These are phyloP conservation scores for Coemansia sp. DNA, from an alignment of 192 early-diverging fungal genomes.

Conservation along the genomic window DNA sequence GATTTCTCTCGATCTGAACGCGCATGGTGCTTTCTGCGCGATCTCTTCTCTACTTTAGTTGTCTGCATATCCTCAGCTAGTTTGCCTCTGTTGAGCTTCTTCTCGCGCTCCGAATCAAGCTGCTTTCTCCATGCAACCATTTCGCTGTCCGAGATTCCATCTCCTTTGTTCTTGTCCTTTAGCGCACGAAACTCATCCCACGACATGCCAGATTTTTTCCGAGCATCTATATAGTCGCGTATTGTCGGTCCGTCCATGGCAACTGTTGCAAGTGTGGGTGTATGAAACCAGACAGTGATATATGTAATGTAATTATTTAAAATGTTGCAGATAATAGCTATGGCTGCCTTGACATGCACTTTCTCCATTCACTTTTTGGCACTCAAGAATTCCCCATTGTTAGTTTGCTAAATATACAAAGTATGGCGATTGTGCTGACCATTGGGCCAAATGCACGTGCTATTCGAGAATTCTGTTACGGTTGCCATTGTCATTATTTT, in stretches of 20 bases:
- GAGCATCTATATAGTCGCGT: slow-evolving; percentile 50
- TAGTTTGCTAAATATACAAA: neutral
- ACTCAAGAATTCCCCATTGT: neutral
- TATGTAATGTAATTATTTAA: neutral
- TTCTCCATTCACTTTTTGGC: neutral
- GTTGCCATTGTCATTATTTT: neutral
- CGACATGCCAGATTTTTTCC: slow-evolving; percentile 48
- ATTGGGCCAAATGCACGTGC: slow-evolving; percentile 1
- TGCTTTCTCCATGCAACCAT: slow-evolving; percentile 50
- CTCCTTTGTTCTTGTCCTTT: slow-evolving; percentile 35
- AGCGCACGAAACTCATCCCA: slow-evolving; percentile 53
- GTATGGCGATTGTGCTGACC: neutral
- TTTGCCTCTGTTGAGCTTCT: slow-evolving; percentile 21
- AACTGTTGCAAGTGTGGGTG: neutral
- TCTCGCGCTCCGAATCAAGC: slow-evolving; percentile 49
- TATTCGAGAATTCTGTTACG: neutral
- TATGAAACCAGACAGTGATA: neutral
- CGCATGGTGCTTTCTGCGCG: slow-evolving; percentile 2
- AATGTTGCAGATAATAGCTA: no score
- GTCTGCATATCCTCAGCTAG: neutral
- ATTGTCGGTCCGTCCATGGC: slow-evolving; percentile 40
- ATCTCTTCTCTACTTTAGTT: neutral
- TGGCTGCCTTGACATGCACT: neutral
- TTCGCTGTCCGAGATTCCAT: slow-evolving; percentile 37
- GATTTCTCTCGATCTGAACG: neutral